Base-by-base conservation (phyloP, 257 asterid genomes). In the Przewalskia tangutica region DNA sequence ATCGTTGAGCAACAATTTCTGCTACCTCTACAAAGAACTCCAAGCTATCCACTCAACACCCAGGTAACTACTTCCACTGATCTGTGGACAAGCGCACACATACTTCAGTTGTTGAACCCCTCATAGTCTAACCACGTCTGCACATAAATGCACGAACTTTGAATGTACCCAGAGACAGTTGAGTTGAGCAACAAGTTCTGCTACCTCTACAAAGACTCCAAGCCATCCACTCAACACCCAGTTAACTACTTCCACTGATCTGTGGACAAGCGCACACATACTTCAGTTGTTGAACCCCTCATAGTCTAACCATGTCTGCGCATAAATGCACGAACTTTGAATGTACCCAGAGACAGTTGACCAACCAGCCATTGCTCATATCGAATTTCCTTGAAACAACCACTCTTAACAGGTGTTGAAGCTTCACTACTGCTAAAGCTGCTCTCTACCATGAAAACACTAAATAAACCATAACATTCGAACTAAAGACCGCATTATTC, bases 401-500 rank as follows among this genome's bases (percentile, higher is more conserved):
- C 82, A 38, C 14, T 38, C 10, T 44, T 16, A 18, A 46, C 27
- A 71, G 18, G 40, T 46, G 78, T 20, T 46, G 59, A 46, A 68
- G 34, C 2, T 46, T 10, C 59, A 71, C 78, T 48, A 46, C 58
- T 46, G 6, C 8, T 56, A 85, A 85, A 82, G 89, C 83, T 77
- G 85, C 32, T 27, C 88, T 82, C 84, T 58, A 80, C 88, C 79
- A 84, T 66, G 51, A 73, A 46, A 81, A 85, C 63, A 8, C 84
- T 63, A 75, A 73, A 86, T 66, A 68, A 42, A 70, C 53, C 54
- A 64, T 53, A 65, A 81, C 73, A 66, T 84, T 85, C 58, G 3
- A 82, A 67, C 82, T 86, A 77, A 77, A 75, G 55, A 83, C 86
- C 44, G 77, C 68, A 81, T 82, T 87, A 84, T 88, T 92, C 88